Percentiles rank a stretch among this genome's conserved stretches.
These are phyloP conservation scores for Camellia sinensis DNA, from an alignment of 148 eudicot genomes.

Conservation along the genomic window DNA sequence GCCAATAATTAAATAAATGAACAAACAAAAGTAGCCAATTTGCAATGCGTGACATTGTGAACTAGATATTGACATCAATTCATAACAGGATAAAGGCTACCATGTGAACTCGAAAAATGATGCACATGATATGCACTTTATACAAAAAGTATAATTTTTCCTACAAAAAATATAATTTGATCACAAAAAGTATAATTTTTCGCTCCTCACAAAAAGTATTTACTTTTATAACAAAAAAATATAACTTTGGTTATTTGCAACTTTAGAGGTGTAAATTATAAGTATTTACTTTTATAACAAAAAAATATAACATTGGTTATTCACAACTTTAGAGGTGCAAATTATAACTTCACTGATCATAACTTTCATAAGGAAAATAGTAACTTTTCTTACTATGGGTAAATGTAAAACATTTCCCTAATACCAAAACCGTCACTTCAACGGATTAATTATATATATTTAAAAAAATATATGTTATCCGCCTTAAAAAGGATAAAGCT, in stretches of 20 bases:
- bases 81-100: background rate
- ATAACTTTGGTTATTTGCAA: background rate
- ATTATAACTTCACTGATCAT: background rate
- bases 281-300: too few relatives aligned
- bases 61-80: background rate
- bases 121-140: too few relatives aligned
- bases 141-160: background rate
- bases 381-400: background rate
- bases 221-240: background rate
- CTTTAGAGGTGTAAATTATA: background rate
- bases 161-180: background rate
- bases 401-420: background rate
- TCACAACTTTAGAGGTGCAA: too few relatives aligned
- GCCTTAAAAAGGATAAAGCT: background rate
- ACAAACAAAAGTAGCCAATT: background rate
- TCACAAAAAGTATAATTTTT: background rate
- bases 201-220: background rate
- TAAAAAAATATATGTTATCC: too few relatives aligned
- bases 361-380: background rate
- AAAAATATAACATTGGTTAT: too few relatives aligned
- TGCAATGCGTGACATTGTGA: background rate
- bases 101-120: background rate
- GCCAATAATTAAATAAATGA: background rate
- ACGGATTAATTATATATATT: background rate
- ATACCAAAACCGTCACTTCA: background rate